These are phyloP conservation scores for Colletotrichum sp. DNA, from an alignment of 2,329 filamentous ascomycete species.

Conservation along the genomic window DNA sequence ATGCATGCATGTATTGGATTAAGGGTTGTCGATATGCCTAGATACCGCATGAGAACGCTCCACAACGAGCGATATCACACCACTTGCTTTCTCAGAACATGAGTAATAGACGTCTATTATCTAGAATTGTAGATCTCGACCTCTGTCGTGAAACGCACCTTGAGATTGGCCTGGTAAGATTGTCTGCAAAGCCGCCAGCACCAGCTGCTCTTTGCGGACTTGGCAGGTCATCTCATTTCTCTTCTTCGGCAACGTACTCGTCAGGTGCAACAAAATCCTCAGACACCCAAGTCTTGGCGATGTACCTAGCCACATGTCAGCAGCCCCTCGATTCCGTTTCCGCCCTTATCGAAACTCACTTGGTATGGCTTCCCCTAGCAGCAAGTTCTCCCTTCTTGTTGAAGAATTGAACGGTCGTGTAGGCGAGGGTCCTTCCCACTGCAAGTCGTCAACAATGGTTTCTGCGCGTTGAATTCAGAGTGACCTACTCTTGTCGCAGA, in stretches of 20 bases:
- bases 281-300: conserved; percentile 40
- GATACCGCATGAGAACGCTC: not conserved
- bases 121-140: not conserved
- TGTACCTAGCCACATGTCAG: conserved; percentile 38
- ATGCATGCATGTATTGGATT: not conserved
- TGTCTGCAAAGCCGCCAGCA: not conserved
- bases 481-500: conserved; percentile 64
- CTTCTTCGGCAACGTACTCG: conserved; percentile 35
- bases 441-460: not conserved
- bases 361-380: conserved; percentile 69
- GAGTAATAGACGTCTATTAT: not conserved
- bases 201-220: not conserved
- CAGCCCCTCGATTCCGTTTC: not conserved
- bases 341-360: conserved; percentile 45
- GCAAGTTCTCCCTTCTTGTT: conserved; percentile 65
- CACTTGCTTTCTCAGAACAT: not conserved
- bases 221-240: conserved; percentile 5
- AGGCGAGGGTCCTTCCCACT: conserved; percentile 71
- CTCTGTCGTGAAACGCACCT: rapidly evolving
- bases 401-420: conserved; percentile 63
- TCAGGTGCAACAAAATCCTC: conserved; percentile 42
- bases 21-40: no score
- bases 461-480: no score
- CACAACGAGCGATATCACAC: not conserved
- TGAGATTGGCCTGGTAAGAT: not conserved